Evolutionary conservation across 805 yeast genomes (phyloP), one percentile per base, ranked within the genome.

Genomic region (Sungouiella blattae): DNA sequence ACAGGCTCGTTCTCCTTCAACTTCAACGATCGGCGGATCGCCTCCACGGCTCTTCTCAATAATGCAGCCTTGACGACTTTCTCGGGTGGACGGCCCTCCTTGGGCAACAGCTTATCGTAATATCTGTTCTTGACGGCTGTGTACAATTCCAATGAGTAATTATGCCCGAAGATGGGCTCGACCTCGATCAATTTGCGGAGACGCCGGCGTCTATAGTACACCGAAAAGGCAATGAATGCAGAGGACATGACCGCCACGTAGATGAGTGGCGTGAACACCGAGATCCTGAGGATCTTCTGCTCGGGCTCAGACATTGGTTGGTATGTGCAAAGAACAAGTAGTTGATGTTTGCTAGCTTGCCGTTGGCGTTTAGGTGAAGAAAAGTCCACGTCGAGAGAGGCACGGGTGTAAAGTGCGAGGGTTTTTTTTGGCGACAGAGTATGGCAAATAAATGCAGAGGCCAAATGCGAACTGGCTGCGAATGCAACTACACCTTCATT

Each of bases 11-110:
- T 70, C 55, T 91, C 97, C 56, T 84, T 83, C 56, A 88, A 65
- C 53, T 85, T 83, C 59, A 91, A 71, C 41, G 93, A 71, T 53
- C 96, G 75, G 60, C 94, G 79, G 37, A 93, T 69, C 8, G 88
- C 84, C 62, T 91, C 98, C 6, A 89, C 83, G n/a, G 95, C 78
- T 31, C 78, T 58, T 53, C 76, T 68, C 39, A 75, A 64, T 36
- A 75, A 58, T 1, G 80, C 78, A 1, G 78, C 75, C 52, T 83
- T 83, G 49, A 85, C 49, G 14, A 86, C 80, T 51, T 81, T 86
- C 16, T 83, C 91, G 44, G 89, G 88, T 5, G 88, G 85, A 41
- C 77, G 76, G 25, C 52, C 46, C 1, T 60, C 71, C 39, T 62
- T 64, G 14, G 66, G 50, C 24, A 53, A 40, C 18, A 75, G 73